phyloP scores from a whole-genome alignment of 2,329 filamentous ascomycete species.

The Pseudopithomyces maydicus region DNA sequence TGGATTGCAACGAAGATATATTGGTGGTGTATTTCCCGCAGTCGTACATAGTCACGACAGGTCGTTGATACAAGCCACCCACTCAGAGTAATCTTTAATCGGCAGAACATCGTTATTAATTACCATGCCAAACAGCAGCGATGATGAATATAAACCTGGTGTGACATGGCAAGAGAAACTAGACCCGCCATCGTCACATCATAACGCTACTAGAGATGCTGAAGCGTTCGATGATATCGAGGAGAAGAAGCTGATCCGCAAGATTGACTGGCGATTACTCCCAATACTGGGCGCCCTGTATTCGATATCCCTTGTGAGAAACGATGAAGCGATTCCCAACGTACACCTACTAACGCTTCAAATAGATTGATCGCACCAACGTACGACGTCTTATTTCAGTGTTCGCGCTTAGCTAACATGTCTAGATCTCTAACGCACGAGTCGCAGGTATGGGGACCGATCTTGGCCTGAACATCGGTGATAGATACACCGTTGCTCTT shows the following conservation, averaged over 20 bases:
- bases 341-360: background rate
- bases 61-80: too few species aligned
- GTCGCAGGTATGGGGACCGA: constrained; percentile 34
- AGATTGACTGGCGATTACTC: constrained; percentile 17
- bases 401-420: background rate
- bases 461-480: constrained; percentile 24
- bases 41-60: background rate
- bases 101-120: background rate
- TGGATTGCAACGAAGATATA: background rate
- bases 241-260: constrained; percentile 27
- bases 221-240: constrained; percentile 21
- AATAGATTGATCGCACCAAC: constrained; percentile 22
- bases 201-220: constrained; percentile 3
- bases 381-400: constrained; percentile 1
- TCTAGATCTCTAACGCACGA: constrained; percentile 29
- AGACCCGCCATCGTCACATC: background rate
- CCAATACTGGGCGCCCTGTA: constrained; percentile 18
- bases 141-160: constrained; percentile 15
- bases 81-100: background rate
- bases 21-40: background rate
- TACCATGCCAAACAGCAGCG: constrained; percentile 19
- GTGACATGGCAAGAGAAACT: constrained; percentile 13
- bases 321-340: background rate
- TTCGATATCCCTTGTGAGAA: constrained; percentile 10
- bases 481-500: constrained; percentile 30